These are phyloP conservation scores for Hirsutella rhossiliensis DNA, from an alignment of 2,329 filamentous ascomycete genomes.

Conservation along the genomic window DNA sequence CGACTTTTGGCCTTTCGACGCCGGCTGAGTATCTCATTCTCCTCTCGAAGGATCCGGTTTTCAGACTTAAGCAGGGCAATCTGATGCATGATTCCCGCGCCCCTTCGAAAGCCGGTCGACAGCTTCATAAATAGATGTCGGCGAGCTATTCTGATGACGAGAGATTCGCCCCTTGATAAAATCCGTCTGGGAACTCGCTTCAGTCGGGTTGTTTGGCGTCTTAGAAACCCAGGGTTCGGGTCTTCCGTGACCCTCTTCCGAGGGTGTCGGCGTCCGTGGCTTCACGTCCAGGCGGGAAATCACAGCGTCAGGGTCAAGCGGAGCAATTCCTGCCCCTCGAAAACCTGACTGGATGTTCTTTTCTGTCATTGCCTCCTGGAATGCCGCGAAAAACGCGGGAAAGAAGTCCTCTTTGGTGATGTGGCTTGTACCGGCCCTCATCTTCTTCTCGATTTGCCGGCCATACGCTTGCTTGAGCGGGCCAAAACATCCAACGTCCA, in stretches of 20 bases:
- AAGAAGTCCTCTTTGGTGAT: not conserved
- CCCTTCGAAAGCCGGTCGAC: not conserved
- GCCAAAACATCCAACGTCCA: not conserved
- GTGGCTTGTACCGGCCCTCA: too few species aligned
- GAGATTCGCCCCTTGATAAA: not conserved
- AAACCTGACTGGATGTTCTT: not conserved
- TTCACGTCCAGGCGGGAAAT: too few species aligned
- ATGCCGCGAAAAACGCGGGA: not conserved
- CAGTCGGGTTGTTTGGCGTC: not conserved
- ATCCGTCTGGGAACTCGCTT: not conserved
- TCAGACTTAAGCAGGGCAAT: too few species aligned
- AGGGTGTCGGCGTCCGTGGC: too few species aligned
- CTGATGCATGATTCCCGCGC: not conserved
- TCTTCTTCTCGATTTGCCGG: too few species aligned
- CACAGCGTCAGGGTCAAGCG: too few species aligned
- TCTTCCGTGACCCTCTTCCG: too few species aligned
- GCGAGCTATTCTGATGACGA: not conserved
- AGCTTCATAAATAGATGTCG: not conserved
- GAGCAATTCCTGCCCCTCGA: not conserved
- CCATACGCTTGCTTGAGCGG: not conserved
- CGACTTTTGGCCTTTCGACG: too few species aligned
- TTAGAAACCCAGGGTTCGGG: too few species aligned
- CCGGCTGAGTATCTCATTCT: too few species aligned
- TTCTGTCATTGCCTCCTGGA: not conserved
- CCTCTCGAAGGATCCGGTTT: too few species aligned